phyloP scores from a whole-genome alignment of 805 yeast species.

The Metschnikowia proteae region DNA sequence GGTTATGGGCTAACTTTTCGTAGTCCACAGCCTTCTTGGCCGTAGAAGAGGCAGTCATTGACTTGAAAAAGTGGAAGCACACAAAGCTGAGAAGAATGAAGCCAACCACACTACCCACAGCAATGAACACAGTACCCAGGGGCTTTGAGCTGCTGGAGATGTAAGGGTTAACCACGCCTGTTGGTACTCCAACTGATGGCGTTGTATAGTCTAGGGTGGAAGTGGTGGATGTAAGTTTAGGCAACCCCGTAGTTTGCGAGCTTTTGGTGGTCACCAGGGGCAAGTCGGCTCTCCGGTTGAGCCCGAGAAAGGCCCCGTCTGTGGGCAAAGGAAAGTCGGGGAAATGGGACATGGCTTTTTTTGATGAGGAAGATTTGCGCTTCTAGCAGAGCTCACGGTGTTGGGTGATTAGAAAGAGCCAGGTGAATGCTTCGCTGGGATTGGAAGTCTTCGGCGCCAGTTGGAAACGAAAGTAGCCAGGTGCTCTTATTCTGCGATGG shows the following conservation, averaged over 20 bases:
- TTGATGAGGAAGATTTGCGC: background rate
- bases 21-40: conserved; percentile 44
- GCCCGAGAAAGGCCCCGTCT: background rate
- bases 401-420: background rate
- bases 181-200: conserved; percentile 55
- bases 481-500: background rate
- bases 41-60: conserved; percentile 46
- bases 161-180: conserved; percentile 60
- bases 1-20: conserved; percentile 33
- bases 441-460: too few species aligned
- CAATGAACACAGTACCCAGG: conserved; percentile 78
- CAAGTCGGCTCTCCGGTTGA: background rate
- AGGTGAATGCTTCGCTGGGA: background rate
- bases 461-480: background rate
- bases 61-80: conserved; percentile 49
- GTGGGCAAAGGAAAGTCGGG: background rate
- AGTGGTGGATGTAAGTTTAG: conserved; percentile 11
- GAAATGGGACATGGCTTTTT: background rate
- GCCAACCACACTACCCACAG: conserved; percentile 68
- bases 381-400: background rate
- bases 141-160: conserved; percentile 51
- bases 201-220: conserved; percentile 33
- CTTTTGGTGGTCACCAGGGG: conserved; percentile 3
- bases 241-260: conserved; percentile 11
- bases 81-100: conserved; percentile 51